Evolutionary conservation across 805 yeast species (phyloP).

Genomic region (Starmerella sp.): DNA sequence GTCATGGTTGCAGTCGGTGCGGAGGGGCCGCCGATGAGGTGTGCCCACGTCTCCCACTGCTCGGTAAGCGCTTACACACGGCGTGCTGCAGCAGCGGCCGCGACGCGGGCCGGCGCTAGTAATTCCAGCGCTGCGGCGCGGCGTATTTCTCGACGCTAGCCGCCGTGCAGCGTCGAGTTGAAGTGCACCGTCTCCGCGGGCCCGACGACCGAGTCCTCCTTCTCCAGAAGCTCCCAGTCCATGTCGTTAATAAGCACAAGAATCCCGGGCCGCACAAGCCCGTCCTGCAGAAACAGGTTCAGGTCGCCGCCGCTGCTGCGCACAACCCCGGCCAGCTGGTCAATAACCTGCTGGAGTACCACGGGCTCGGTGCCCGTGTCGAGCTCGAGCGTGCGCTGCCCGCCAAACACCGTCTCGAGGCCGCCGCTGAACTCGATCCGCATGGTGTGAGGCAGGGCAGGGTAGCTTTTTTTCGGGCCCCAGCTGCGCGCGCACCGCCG

Average conservation of each 20-base stretch:
- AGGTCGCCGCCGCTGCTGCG: slow-evolving; percentile 33
- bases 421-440: slow-evolving; percentile 51
- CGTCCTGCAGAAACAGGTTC: slow-evolving; percentile 73
- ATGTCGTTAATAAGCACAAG: slow-evolving; percentile 84
- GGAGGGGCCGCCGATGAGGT: neutral
- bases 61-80: neutral
- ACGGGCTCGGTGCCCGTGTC: slow-evolving; percentile 33
- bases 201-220: slow-evolving; percentile 67
- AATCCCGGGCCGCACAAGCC: slow-evolving; percentile 79
- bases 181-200: slow-evolving; percentile 69
- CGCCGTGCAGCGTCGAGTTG: slow-evolving; percentile 92
- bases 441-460: slow-evolving; percentile 9
- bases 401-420: slow-evolving; percentile 62
- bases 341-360: slow-evolving; percentile 38
- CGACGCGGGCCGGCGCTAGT: no score
- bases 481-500: no score
- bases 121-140: no score
- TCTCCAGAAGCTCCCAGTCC: slow-evolving; percentile 94
- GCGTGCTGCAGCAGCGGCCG: no score
- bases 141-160: slow-evolving; percentile 33
- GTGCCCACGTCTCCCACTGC: neutral
- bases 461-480: no score
- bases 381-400: slow-evolving; percentile 44
- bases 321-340: slow-evolving; percentile 24
- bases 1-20: slow-evolving; percentile 38